Base-by-base conservation (phyloP, 768 basidiomycete genomes). In the Lentinula lateritia region DNA sequence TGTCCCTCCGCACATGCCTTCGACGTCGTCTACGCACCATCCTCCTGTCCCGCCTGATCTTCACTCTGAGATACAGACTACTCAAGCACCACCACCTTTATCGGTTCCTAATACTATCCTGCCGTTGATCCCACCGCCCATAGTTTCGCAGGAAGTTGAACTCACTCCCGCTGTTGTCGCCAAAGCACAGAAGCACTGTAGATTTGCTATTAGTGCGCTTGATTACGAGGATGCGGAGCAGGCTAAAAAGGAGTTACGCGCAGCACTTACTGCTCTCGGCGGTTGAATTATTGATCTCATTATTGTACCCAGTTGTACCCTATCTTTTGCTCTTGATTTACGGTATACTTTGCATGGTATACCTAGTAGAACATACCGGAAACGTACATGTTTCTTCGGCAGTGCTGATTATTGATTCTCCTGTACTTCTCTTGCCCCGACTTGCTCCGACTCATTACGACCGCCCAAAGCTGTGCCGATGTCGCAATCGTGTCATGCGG, bases 201-300 rank as follows among this genome's bases (percentile, higher is more conserved):
- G 84, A 58, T 97, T 90, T 75, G 96, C 96, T 6, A 92, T 98
- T 61, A 93, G 92, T 35, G 86, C 97, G n/a, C 78, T 99, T 59
- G 94, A 98, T 69, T 98, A 95, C 71, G 96, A 98, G 70, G 96
- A 99, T 72, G 79, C 80, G 9, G 89, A 90, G 64, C 90, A 92
- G 67, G 96, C 96, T 16, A 81, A 83, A 69, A 88, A 83, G 70
- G 94, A 99, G 74, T 73, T 99, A 65, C 80, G 83, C 65, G 78
- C 83, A 39, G 96, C 96, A 13, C 73, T 99, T 64, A 79, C 77
- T 36, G 72, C 84, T 38, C 76, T 93, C 20, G 89, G 85, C 23
- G 86, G 77, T 4, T 83, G 68, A 74, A 50, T 46, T 46, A 20
- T 46, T 13, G 3, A 46, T 35, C 5, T 50, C 48, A 50, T 50